Conservation (phyloP, 805 yeast genomes). For the Kodamaea kakaduensis region DNA sequence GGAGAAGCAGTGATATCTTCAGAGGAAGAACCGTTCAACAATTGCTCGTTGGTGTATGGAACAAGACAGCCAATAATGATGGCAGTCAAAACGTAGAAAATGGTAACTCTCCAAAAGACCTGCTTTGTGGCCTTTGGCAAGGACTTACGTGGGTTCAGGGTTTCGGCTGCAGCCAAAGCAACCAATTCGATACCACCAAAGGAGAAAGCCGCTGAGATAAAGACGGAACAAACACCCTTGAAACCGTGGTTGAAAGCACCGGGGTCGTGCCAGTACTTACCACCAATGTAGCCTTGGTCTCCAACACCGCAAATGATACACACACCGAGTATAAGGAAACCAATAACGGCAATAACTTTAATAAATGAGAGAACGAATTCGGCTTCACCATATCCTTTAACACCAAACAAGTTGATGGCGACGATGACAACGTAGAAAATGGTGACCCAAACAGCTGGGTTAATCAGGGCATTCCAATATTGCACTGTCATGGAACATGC, state of each 20-base stretch:
- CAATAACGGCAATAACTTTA: constrained; percentile 26
- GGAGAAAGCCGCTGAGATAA: constrained; percentile 56
- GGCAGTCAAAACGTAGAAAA: constrained; percentile 35
- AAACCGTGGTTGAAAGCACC: constrained; percentile 21
- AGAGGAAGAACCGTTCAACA: constrained; percentile 41
- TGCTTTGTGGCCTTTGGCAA: constrained; percentile 56
- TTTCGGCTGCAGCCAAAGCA: constrained; percentile 58
- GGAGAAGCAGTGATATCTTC: constrained; percentile 65
- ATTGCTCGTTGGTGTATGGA: constrained; percentile 48
- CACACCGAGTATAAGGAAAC: constrained; percentile 28
- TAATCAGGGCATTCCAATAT: constrained; percentile 30
- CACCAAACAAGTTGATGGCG: constrained; percentile 35
- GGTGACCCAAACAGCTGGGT: constrained; percentile 37
- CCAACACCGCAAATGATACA: constrained; percentile 33
- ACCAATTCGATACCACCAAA: constrained; percentile 61
- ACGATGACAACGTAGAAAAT: constrained; percentile 31
- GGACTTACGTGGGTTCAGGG: constrained; percentile 50
- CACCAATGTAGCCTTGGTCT: constrained; percentile 18
- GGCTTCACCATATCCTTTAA: constrained; percentile 30
- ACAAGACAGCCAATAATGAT: constrained; percentile 36
- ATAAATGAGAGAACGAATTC: constrained; percentile 24
- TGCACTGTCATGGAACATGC: constrained; percentile 35
- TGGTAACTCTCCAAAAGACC: constrained; percentile 51
- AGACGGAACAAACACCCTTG: constrained; percentile 22
- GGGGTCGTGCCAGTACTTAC: constrained; percentile 20